A percentile compares a stretch with the other conserved stretches of the same genome.
These are phyloP conservation scores for Mariannaea sp. DNA, from an alignment of 2,329 filamentous ascomycete genomes.

Conservation along the genomic window DNA sequence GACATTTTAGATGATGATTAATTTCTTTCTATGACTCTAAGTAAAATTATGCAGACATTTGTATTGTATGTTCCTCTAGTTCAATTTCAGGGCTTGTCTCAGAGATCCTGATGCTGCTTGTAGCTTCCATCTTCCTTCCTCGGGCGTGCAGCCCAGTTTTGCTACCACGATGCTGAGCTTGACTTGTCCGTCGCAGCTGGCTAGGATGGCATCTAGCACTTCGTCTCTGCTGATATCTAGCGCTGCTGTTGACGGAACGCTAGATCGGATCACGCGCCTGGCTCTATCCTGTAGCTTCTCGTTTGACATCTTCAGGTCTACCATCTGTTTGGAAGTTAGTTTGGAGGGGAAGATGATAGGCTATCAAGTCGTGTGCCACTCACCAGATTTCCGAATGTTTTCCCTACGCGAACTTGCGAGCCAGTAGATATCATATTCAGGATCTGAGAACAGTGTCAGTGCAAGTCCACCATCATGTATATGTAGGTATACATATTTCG, in stretches of 20 bases:
- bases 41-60: too few species aligned
- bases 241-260: conserved; percentile 10
- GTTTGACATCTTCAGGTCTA: conserved; percentile 12
- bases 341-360: too few species aligned
- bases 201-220: conserved; percentile 8
- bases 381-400: conserved; percentile 24
- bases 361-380: background rate
- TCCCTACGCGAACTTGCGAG: conserved; percentile 18
- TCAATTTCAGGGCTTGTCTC: background rate
- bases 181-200: conserved; percentile 16
- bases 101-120: background rate
- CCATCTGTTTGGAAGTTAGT: background rate
- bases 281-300: conserved; percentile 7
- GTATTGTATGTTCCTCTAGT: too few species aligned
- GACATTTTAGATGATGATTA: too few species aligned
- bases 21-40: too few species aligned
- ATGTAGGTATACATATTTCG: background rate
- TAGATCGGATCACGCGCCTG: background rate
- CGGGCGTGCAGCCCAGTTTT: conserved; percentile 2
- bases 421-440: conserved; percentile 26
- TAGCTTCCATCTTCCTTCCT: background rate
- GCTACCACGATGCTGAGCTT: conserved; percentile 18
- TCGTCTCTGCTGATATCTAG: conserved; percentile 7
- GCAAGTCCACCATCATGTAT: too few species aligned
- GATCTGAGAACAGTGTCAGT: conserved; percentile 1